Evolutionary conservation across 2,329 filamentous ascomycete genomes (phyloP), one percentile per base, ranked within the genome.

Genomic region (Nectriaceae sp.): DNA sequence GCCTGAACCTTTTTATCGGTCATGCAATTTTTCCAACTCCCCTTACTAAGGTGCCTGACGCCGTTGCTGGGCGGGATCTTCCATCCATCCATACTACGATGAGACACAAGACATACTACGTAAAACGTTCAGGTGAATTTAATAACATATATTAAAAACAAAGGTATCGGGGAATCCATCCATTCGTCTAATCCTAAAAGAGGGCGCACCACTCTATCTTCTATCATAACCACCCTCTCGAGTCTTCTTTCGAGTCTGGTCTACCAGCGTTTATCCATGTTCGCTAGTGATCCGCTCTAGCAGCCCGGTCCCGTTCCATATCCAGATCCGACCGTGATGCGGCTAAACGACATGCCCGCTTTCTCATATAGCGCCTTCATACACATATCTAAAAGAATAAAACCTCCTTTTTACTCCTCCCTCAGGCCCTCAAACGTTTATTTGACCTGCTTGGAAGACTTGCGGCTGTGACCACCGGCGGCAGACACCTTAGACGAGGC

Each of bases 361-460:
- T 10, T 56, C 40, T 43, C 54, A 57, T 56, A 49, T 59, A 46
- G 47, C 54, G 50, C 46, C 54, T 49, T 54, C 53, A 52, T 57
- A 55, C 56, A 50, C 54, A 60, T 57, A 50, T 50, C 48, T 55
- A 36, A 10, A 10, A 19, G 16, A 36, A 15, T 10, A 36, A 10
- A 10, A 11, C 5, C 33, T 19, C n/a, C 33, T 19, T 36, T 36
- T 36, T 36, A 15, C 33, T n/a, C 16, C 16, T 5, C 11, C n/a
- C 8, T 36, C 16, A 36, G 33, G 33, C 16, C 33, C 40, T 45
- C 44, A 33, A 40, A 44, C 20, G 16, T 31, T 52, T 66, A 69
- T 47, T 70, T 67, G 46, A 62, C 60, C 51, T 58, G 59, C 61
- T 69, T 66, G 38, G 68, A 66, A 26, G 64, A 56, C 46, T 69